A percentile compares a stretch with the other conserved stretches of the same genome.
Evolutionary conservation across 208 protist genomes (phyloP).

Genomic region (Crithidia sp.): DNA sequence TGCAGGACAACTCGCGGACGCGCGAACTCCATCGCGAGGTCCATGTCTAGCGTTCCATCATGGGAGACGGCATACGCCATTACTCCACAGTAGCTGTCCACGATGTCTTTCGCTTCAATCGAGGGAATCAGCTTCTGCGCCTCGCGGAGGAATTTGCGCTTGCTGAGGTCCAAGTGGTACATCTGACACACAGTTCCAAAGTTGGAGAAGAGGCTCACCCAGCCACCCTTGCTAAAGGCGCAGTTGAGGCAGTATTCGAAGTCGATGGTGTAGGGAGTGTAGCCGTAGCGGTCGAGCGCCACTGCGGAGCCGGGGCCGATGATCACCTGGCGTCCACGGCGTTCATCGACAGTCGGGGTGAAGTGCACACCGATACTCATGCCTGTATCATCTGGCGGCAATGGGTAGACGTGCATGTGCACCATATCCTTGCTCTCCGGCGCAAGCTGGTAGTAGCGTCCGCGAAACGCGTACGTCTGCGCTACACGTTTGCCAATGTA

Average conservation of each 20-base stretch:
- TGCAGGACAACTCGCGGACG: slow-evolving; percentile 57
- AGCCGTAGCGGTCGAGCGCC: slow-evolving; percentile 80
- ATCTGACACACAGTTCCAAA: slow-evolving; percentile 54
- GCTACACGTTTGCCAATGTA: slow-evolving; percentile 31
- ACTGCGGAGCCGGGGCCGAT: slow-evolving; percentile 82
- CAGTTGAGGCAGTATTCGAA: slow-evolving; percentile 75
- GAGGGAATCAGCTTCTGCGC: slow-evolving; percentile 77
- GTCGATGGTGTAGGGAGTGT: slow-evolving; percentile 80
- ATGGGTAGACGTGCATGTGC: slow-evolving; percentile 79
- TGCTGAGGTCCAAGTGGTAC: slow-evolving; percentile 72
- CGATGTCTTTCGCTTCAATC: slow-evolving; percentile 63
- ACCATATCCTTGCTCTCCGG: slow-evolving; percentile 68
- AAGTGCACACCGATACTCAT: slow-evolving; percentile 87
- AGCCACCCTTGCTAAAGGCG: slow-evolving; percentile 74
- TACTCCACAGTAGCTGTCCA: slow-evolving; percentile 79
- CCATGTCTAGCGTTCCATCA: slow-evolving; percentile 57
- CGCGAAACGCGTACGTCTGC: slow-evolving; percentile 84
- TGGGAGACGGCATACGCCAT: slow-evolving; percentile 69
- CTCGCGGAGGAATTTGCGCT: slow-evolving; percentile 61
- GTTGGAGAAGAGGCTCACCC: slow-evolving; percentile 67
- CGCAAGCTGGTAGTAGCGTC: slow-evolving; percentile 79
- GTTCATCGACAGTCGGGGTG: slow-evolving; percentile 80
- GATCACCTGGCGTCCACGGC: slow-evolving; percentile 78
- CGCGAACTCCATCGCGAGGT: slow-evolving; percentile 82
- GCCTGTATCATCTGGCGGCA: slow-evolving; percentile 58